Percentiles rank a stretch among this genome's conserved stretches.
Evolutionary conservation across 2,329 filamentous ascomycete species (phyloP).

Genomic region (Dactylellina leptospora): DNA sequence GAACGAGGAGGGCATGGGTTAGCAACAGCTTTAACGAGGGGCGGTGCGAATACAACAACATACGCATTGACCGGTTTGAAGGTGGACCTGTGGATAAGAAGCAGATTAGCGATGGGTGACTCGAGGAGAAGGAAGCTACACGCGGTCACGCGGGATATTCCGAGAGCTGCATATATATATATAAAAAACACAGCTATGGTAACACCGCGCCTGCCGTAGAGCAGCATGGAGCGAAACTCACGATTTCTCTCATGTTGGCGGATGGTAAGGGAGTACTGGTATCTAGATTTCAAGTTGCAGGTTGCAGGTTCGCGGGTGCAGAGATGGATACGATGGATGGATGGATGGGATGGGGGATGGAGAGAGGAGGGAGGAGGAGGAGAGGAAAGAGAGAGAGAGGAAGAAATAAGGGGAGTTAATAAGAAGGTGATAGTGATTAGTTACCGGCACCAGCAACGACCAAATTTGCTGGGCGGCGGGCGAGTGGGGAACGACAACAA

Average conservation of each 20-base stretch:
- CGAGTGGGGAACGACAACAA: constrained; percentile 42
- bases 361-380: constrained; percentile 7
- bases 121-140: constrained; percentile 22
- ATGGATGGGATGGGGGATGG: constrained; percentile 14
- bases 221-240: constrained; percentile 5
- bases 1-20: constrained; percentile 55
- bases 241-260: constrained; percentile 53
- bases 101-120: constrained; percentile 41
- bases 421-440: constrained; percentile 3
- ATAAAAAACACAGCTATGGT: neutral
- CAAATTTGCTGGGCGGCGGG: constrained; percentile 27
- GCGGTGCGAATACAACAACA: constrained; percentile 61
- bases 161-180: neutral
- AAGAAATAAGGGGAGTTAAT: constrained; percentile 1
- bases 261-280: constrained; percentile 1
- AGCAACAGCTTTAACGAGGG: constrained; percentile 33
- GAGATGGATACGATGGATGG: neutral
- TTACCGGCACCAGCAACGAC: neutral
- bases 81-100: constrained; percentile 69
- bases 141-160: neutral
- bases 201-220: neutral
- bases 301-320: constrained; percentile 20
- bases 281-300: constrained; percentile 6
- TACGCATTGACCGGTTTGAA: constrained; percentile 99
- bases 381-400: neutral